A percentile compares a stretch with the other conserved stretches of the same genome.
phyloP scores from a whole-genome alignment of 1,139 yeast species.

The Diutina scorzettiae region DNA sequence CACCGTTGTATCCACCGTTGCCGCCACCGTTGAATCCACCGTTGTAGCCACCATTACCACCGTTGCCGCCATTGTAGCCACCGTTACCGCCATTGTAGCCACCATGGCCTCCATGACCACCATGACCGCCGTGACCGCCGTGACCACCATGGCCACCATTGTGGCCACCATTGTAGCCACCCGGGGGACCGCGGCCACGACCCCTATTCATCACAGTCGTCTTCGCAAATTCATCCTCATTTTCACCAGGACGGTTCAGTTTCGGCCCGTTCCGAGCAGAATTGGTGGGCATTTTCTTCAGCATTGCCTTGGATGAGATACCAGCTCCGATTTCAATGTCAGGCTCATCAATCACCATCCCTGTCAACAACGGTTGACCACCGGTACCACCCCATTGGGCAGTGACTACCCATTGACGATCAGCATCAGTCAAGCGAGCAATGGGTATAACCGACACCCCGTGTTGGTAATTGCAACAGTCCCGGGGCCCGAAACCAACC shows the following conservation, averaged over 20 bases:
- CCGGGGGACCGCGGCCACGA: background rate
- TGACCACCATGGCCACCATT: conserved; percentile 1
- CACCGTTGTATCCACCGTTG: background rate
- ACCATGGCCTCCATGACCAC: conserved; percentile 4
- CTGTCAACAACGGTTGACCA: conserved; percentile 71
- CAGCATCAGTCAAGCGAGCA: conserved; percentile 85
- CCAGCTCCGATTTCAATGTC: conserved; percentile 96
- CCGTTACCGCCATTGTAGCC: background rate
- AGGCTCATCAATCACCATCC: conserved; percentile 88
- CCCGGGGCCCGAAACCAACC: conserved; percentile 97
- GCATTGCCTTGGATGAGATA: conserved; percentile 84
- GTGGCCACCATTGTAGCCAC: background rate
- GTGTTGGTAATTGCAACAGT: conserved; percentile 88
- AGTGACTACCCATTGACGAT: conserved; percentile 72
- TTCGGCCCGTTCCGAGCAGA: conserved; percentile 80
- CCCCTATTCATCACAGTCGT: conserved; percentile 11
- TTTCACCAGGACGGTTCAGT: conserved; percentile 57
- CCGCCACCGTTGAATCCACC: background rate
- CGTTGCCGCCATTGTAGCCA: background rate
- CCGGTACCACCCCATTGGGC: conserved; percentile 99
- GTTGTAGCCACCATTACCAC: background rate
- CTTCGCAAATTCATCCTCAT: conserved; percentile 35
- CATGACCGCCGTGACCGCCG: background rate
- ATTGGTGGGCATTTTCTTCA: conserved; percentile 79
- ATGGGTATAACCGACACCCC: conserved; percentile 85